Evolutionary conservation across 257 asterid genomes (phyloP), one percentile per base, ranked within the genome.

Genomic region (Capsicum rhomboideum): DNA sequence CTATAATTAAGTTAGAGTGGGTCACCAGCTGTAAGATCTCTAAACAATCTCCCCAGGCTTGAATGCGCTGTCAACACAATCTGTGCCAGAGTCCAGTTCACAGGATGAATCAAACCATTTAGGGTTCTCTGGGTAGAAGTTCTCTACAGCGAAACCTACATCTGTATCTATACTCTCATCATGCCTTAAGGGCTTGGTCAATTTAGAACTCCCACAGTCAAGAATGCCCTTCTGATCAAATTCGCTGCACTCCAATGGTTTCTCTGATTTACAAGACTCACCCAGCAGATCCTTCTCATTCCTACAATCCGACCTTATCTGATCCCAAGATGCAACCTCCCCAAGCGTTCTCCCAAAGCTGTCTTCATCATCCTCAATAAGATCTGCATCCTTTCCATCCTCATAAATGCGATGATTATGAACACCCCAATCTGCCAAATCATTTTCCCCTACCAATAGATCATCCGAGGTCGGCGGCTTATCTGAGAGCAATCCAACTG

Each of bases 101-200:
- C 98, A 93, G 59, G 97, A 97, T 55, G 98, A 94, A 82, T 96
- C 99, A 12, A 91, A 96, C 99, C 99, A 96, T 90, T 96, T 96
- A 37, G 97, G 97, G 87, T 93, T 93, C 88, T 94, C 98, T 8
- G 92, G 93, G 74, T 92, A 96, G 91, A 96, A 94, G 83, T 91
- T 90, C 78, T 96, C 98, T 23, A 92, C 98, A 55, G 87, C 90
- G 82, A 96, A 97, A 85, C 97, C 93, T 49, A 92, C 94, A 91
- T 93, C 98, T 52, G 95, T 83, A 86, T 92, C 97, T 86, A 94
- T 88, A 37, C 89, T 84, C 71, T 90, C 98, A 54, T 90, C 98
- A 55, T 88, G 89, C 89, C 91, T 83, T 64, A 89, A 61, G 78
- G 85, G 86, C 82, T 89, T 89, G 61, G 83, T 63, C 89, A 89